Percentiles rank a stretch among this genome's conserved stretches.
Evolutionary conservation across 257 asterid species (phyloP).

Genomic region (Gynochthodes officinalis): DNA sequence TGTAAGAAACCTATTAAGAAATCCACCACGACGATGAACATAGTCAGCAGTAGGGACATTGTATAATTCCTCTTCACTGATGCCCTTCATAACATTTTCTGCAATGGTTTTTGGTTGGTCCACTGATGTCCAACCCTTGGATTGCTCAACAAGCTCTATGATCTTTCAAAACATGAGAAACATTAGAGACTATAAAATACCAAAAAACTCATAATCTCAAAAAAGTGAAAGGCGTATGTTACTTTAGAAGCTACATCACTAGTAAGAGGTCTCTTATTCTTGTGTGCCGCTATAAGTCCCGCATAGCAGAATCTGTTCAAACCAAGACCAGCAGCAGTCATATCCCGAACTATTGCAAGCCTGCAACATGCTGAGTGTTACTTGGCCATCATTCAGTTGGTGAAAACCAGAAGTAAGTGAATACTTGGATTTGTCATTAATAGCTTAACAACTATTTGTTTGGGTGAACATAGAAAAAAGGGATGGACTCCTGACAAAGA

Average conservation of each 20-base stretch:
- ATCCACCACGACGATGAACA: slow-evolving; percentile 73
- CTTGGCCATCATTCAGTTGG: neutral
- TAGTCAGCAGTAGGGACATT: slow-evolving; percentile 85
- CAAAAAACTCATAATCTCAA: slow-evolving; percentile 14
- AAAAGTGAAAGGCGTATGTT: slow-evolving; percentile 20
- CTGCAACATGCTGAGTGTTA: slow-evolving; percentile 36
- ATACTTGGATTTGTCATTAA: neutral
- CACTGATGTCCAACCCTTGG: slow-evolving; percentile 96
- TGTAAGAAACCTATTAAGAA: slow-evolving; percentile 53
- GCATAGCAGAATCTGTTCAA: slow-evolving; percentile 90
- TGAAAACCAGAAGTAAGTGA: neutral
- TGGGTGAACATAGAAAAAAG: no score
- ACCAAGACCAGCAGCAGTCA: slow-evolving; percentile 98
- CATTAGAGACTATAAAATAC: slow-evolving; percentile 12
- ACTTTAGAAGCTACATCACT: slow-evolving; percentile 71
- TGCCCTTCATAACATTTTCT: slow-evolving; percentile 77
- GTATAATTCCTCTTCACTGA: slow-evolving; percentile 83
- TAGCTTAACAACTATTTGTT: neutral
- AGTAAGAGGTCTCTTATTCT: slow-evolving; percentile 52
- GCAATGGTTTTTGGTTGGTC: slow-evolving; percentile 68
- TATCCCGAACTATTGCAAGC: slow-evolving; percentile 82
- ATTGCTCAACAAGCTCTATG: slow-evolving; percentile 92
- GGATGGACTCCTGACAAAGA: neutral
- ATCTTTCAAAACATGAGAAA: slow-evolving; percentile 52
- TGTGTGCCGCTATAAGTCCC: slow-evolving; percentile 79